Evolutionary conservation across 192 early-diverging fungal genomes (phyloP).

Genomic region (Phycomyces nitens): DNA sequence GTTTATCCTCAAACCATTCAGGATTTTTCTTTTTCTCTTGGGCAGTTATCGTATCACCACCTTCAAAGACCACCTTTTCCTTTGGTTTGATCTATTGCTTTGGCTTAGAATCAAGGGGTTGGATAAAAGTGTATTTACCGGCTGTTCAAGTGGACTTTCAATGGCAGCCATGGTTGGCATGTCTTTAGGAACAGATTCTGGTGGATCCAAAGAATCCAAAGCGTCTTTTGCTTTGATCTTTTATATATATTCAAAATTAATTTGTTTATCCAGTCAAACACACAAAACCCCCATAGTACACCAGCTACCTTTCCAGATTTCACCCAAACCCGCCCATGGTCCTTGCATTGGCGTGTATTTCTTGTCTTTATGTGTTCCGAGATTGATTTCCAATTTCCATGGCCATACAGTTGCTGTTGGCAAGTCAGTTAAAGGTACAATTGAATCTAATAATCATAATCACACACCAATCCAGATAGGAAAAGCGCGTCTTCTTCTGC

Average conservation of each 20-base stretch:
- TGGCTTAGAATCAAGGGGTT: no score
- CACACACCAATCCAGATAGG: no score
- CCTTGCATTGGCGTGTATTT: conserved; percentile 59
- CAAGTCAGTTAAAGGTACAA: no score
- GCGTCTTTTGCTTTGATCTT: no score
- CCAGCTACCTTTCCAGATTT: conserved; percentile 35
- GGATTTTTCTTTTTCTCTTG: conserved; percentile 45
- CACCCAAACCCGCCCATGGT: conserved; percentile 54
- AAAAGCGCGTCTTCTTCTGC: conserved; percentile 42
- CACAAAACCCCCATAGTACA: neutral
- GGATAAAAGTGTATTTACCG: no score
- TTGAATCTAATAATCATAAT: conserved; percentile 7
- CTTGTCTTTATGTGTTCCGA: conserved; percentile 48
- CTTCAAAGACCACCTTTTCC: conserved; percentile 34
- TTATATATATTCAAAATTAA: no score
- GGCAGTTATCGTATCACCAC: conserved; percentile 39
- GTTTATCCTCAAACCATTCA: conserved; percentile 69
- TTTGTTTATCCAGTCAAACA: no score
- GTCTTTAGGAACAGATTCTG: no score
- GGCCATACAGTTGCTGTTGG: conserved; percentile 45
- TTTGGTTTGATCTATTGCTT: neutral
- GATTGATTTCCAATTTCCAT: conserved; percentile 57
- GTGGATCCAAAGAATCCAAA: no score
- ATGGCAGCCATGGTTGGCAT: no score
- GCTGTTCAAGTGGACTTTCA: no score